phyloP scores from a whole-genome alignment of 2,329 filamentous ascomycete genomes.

The Fusarium anthophilum region DNA sequence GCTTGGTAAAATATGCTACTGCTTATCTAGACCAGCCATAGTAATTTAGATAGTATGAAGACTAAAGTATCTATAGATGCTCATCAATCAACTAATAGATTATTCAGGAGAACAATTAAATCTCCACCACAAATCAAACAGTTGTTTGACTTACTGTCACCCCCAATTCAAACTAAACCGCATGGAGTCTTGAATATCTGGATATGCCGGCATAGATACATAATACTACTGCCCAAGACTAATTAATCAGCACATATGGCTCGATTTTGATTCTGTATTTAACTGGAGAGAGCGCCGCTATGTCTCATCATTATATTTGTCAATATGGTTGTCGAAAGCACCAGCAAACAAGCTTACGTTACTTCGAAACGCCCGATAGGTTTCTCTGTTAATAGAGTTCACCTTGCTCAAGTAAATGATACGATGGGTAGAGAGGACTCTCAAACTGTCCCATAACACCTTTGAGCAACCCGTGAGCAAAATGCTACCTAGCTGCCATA shows the following conservation, averaged over 20 bases:
- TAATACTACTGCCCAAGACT: background rate
- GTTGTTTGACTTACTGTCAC: background rate
- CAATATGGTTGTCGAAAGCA: background rate
- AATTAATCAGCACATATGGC: background rate
- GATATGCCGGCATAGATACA: background rate
- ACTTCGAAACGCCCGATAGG: background rate
- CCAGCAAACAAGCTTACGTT: background rate
- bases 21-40: background rate
- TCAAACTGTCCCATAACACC: background rate
- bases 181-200: background rate
- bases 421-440: background rate
- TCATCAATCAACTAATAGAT: background rate
- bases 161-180: background rate
- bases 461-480: conserved; percentile 1
- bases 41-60: background rate
- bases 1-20: background rate
- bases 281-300: background rate
- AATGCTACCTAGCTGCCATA: background rate
- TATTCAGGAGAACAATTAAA: background rate
- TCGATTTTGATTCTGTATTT: background rate
- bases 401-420: background rate
- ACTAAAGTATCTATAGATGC: background rate
- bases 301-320: background rate
- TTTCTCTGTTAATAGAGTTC: background rate
- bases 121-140: background rate